Evolutionary conservation across 306 rosid species (phyloP).

Genomic region (Malus asiatica): DNA sequence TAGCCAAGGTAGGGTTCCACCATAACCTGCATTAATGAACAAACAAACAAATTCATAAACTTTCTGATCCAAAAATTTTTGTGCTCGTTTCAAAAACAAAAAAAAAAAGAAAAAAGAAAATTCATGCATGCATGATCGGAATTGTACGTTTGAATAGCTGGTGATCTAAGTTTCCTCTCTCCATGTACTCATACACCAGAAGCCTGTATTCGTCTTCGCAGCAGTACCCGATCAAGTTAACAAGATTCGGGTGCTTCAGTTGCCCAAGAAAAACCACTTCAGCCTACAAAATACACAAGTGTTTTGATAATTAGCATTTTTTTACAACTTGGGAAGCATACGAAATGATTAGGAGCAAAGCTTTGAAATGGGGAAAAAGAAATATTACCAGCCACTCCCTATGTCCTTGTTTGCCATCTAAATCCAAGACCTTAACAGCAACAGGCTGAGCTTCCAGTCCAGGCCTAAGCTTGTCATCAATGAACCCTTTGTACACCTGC

Average conservation of each 20-base stretch:
- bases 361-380: not conserved
- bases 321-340: not conserved
- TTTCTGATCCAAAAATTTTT: not conserved
- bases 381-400: conserved; percentile 87
- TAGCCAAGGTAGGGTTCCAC: conserved; percentile 82
- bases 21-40: conserved; percentile 49
- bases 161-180: conserved; percentile 62
- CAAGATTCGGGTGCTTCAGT: conserved; percentile 73
- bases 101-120: too few relatives aligned
- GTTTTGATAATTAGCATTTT: not conserved
- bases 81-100: not conserved
- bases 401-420: conserved; percentile 89
- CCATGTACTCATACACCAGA: conserved; percentile 89
- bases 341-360: not conserved
- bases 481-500: conserved; percentile 73
- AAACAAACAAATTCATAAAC: not conserved
- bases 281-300: conserved; percentile 33
- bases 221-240: conserved; percentile 86
- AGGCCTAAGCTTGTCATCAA: conserved; percentile 55
- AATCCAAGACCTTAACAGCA: conserved; percentile 74
- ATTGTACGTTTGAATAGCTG: conserved; percentile 56
- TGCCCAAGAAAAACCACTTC: conserved; percentile 91
- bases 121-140: not conserved
- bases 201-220: conserved; percentile 87
- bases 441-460: conserved; percentile 49